These are phyloP conservation scores for Cyclocybe cylindracea DNA, from an alignment of 768 basidiomycete species.

Conservation along the genomic window DNA sequence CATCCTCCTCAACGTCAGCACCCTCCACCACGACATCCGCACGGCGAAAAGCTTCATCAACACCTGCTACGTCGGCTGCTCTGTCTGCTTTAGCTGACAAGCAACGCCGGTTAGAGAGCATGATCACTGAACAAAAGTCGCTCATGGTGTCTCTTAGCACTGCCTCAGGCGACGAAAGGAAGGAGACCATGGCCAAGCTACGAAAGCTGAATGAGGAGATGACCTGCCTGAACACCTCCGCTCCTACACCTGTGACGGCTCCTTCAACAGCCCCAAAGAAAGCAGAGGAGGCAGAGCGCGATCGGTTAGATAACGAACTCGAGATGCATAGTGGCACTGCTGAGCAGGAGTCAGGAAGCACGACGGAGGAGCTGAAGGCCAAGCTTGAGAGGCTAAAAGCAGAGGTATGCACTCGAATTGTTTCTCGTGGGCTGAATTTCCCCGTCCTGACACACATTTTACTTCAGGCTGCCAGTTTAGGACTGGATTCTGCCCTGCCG, in stretches of 20 bases:
- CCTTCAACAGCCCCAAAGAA: conserved; percentile 18
- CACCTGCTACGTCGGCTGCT: conserved; percentile 27
- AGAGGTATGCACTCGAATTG: conserved; percentile 52
- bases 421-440: background rate
- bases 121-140: conserved; percentile 87
- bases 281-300: conserved; percentile 54
- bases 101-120: conserved; percentile 75
- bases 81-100: conserved; percentile 66
- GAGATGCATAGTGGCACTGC: conserved; percentile 57
- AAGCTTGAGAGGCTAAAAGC: conserved; percentile 77
- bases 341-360: conserved; percentile 40
- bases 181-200: conserved; percentile 73
- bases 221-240: conserved; percentile 41
- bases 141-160: conserved; percentile 72
- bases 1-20: conserved; percentile 11
- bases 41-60: conserved; percentile 36
- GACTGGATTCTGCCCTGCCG: conserved; percentile 55
- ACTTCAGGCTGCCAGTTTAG: conserved; percentile 71
- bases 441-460: background rate
- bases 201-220: conserved; percentile 81
- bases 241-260: conserved; percentile 26
- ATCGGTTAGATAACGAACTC: conserved; percentile 81
- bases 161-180: conserved; percentile 72
- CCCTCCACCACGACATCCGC: conserved; percentile 14
- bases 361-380: conserved; percentile 70